A percentile compares a stretch with the other conserved stretches of the same genome.
Conservation (phyloP, 305 asterid species). For the Caryopteris hybrid region DNA sequence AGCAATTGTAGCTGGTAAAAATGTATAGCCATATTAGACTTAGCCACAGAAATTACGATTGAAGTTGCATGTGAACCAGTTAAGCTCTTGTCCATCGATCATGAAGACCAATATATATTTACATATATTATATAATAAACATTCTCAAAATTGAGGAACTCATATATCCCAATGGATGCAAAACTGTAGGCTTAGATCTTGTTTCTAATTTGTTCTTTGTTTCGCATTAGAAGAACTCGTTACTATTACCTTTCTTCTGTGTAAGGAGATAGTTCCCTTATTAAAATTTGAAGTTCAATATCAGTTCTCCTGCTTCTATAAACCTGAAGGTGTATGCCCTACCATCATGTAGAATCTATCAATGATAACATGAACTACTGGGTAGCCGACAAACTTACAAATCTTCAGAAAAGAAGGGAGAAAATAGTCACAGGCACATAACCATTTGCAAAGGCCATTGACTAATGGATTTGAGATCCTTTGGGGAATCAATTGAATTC, state of each 20-base stretch:
- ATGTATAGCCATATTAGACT: conserved; percentile 20
- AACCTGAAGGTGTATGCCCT: not conserved
- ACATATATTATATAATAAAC: not conserved
- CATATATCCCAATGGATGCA: not conserved
- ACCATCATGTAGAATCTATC: not conserved
- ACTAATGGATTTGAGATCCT: not conserved
- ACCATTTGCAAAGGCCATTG: conserved; percentile 1
- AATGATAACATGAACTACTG: not conserved
- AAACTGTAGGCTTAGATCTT: not conserved
- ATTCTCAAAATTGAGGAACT: not conserved
- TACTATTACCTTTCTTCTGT: not conserved
- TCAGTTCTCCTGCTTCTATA: not conserved
- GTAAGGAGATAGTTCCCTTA: not conserved
- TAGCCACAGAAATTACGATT: not conserved
- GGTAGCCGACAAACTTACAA: not conserved
- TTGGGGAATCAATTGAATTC: not conserved
- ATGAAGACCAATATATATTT: too few relatives aligned
- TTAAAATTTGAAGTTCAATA: not conserved
- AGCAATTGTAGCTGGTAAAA: conserved; percentile 42
- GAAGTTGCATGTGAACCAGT: not conserved
- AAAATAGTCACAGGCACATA: not conserved
- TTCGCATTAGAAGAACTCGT: not conserved
- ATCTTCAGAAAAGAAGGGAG: not conserved
- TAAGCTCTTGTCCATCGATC: conserved; percentile 3
- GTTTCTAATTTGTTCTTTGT: not conserved